Evolutionary conservation across 2,329 filamentous ascomycete species (phyloP).

Genomic region (Chrysosporium keratinophilum): DNA sequence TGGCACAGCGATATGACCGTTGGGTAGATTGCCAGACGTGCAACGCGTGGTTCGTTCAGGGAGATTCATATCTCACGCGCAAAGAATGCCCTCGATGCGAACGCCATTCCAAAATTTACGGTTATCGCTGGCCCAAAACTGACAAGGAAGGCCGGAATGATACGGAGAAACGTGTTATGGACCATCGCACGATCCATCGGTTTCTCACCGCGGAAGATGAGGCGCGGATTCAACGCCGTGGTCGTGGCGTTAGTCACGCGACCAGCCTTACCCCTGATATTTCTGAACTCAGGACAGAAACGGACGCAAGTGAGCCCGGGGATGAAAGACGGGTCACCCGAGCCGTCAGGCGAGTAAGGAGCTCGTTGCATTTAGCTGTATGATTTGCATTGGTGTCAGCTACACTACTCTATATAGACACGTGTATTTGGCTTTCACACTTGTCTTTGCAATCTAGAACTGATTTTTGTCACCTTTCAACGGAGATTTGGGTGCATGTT

Average conservation of each 20-base stretch:
- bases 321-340: slow-evolving; percentile 30
- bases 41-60: slow-evolving; percentile 70
- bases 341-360: slow-evolving; percentile 24
- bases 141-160: slow-evolving; percentile 67
- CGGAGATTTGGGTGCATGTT: not conserved
- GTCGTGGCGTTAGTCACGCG: slow-evolving; percentile 25
- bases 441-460: not conserved
- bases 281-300: slow-evolving; percentile 31
- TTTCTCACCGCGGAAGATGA: slow-evolving; percentile 67
- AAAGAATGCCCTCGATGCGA: slow-evolving; percentile 86
- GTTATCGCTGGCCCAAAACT: slow-evolving; percentile 92
- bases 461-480: not conserved
- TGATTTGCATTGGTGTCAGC: not conserved
- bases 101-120: slow-evolving; percentile 89
- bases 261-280: slow-evolving; percentile 30
- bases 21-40: slow-evolving; percentile 91
- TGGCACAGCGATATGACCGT: slow-evolving; percentile 63
- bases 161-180: slow-evolving; percentile 57
- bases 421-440: not conserved
- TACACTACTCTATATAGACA: not conserved
- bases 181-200: slow-evolving; percentile 78
- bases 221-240: slow-evolving; percentile 30
- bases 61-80: slow-evolving; percentile 75
- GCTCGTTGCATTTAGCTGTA: slow-evolving; percentile 4
- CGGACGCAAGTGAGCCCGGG: slow-evolving; percentile 28